Evolutionary conservation across 2,329 filamentous ascomycete species (phyloP).

Genomic region (Dactylellina parvicollis): DNA sequence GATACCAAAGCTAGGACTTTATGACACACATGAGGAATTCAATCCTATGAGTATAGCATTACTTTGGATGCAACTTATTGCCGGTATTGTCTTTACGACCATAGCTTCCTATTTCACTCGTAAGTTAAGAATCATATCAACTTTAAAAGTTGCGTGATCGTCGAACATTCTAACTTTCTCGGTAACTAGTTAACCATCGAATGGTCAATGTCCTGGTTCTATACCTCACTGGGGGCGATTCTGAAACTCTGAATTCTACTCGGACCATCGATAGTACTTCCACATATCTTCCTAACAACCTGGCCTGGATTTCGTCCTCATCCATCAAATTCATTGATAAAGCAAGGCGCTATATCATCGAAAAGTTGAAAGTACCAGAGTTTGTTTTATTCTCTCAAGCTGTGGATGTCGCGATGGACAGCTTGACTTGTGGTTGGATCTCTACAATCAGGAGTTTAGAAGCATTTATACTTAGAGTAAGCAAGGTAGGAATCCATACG

Average conservation of each 20-base stretch:
- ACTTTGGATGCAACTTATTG: constrained; percentile 51
- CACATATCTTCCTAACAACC: constrained; percentile 35
- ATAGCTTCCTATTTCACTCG: constrained; percentile 42
- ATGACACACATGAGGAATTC: not conserved
- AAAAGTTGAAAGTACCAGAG: constrained; percentile 23
- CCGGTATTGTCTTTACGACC: constrained; percentile 40
- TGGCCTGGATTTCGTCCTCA: constrained; percentile 36
- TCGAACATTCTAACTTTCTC: not conserved
- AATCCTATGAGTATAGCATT: constrained; percentile 30
- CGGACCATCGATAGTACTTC: constrained; percentile 32
- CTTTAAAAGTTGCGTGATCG: not conserved
- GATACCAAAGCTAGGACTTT: not conserved
- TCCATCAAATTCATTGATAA: constrained; percentile 51
- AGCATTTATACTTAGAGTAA: constrained; percentile 15
- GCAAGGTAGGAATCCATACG: no score
- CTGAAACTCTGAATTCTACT: constrained; percentile 26
- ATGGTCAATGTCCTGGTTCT: constrained; percentile 35
- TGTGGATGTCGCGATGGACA: constrained; percentile 41
- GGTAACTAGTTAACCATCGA: constrained; percentile 39
- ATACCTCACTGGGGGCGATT: constrained; percentile 30
- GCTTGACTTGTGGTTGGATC: constrained; percentile 47
- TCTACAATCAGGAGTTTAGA: constrained; percentile 38
- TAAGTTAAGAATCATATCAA: not conserved
- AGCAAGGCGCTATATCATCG: constrained; percentile 16
- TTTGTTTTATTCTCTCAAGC: constrained; percentile 21